phyloP scores from a whole-genome alignment of 2,329 filamentous ascomycete species.

The Aspergillus pseudoviridinutans region DNA sequence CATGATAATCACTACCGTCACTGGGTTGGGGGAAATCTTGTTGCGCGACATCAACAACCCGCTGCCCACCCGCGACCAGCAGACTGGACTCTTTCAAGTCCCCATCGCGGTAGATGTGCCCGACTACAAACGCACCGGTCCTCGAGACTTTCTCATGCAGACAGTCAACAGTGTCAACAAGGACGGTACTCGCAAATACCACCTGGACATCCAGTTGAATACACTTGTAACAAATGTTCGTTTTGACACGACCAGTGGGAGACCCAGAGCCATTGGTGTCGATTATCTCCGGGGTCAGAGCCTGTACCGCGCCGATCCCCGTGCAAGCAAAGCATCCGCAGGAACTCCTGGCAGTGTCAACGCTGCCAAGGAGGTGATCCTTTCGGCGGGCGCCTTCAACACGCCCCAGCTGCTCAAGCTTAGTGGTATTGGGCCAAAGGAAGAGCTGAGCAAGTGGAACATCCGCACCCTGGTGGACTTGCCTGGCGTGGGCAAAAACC shows the following conservation, averaged over 20 bases:
- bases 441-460: conserved; percentile 48
- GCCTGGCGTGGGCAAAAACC: conserved; percentile 59
- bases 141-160: conserved; percentile 54
- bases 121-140: conserved; percentile 48
- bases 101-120: conserved; percentile 53
- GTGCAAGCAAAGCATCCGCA: conserved; percentile 16
- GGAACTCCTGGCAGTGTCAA: conserved; percentile 39
- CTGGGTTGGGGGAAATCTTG: conserved; percentile 45
- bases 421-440: conserved; percentile 54
- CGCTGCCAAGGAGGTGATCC: conserved; percentile 41
- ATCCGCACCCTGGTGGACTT: conserved; percentile 53
- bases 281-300: conserved; percentile 45
- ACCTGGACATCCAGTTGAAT: conserved; percentile 51
- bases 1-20: conserved; percentile 38
- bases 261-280: conserved; percentile 44
- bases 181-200: conserved; percentile 52
- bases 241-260: conserved; percentile 35
- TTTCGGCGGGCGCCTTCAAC: conserved; percentile 55
- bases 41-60: conserved; percentile 52
- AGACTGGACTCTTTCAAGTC: conserved; percentile 54
- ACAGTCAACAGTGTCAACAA: conserved; percentile 47
- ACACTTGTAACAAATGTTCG: conserved; percentile 43
- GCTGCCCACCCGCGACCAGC: conserved; percentile 42
- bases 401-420: conserved; percentile 61
- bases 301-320: conserved; percentile 45